Conservation (phyloP, 2,329 filamentous ascomycete species). For the Sporothrix schenckii region DNA sequence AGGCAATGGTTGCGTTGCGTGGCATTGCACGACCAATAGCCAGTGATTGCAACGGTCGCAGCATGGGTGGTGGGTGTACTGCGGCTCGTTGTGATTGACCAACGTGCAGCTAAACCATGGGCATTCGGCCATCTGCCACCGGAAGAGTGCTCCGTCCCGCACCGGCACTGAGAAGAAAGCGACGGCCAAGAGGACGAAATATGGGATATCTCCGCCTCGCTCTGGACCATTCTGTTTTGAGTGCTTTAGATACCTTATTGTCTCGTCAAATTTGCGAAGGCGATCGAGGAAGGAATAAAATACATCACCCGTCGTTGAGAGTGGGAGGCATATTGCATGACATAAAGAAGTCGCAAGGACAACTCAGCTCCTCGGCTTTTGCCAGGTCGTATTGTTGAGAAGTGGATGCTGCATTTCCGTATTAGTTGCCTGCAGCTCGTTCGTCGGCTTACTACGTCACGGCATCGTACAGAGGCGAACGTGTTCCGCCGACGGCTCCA, state of each 20-base stretch:
- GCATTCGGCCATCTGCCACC: not conserved
- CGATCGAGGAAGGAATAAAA: not conserved
- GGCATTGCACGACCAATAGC: not conserved
- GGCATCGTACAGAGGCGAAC: not conserved
- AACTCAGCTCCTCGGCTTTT: not conserved
- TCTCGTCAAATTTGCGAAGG: not conserved
- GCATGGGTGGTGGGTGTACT: constrained; percentile 19
- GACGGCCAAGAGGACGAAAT: not conserved
- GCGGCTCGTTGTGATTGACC: constrained; percentile 12
- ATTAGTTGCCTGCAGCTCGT: constrained; percentile 1
- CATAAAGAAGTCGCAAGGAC: not conserved
- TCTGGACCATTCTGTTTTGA: not conserved
- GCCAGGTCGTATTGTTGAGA: not conserved
- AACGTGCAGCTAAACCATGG: not conserved
- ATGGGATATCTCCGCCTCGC: not conserved
- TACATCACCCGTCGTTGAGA: constrained; percentile 4
- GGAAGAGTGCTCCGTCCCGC: not conserved
- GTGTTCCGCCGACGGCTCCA: constrained; percentile 1
- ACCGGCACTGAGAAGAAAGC: not conserved
- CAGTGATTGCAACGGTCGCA: not conserved
- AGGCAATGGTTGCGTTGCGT: not conserved
- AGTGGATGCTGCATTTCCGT: constrained; percentile 9
- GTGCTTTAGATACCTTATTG: not conserved
- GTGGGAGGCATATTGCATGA: not conserved
- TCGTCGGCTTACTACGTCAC: constrained; percentile 20